Base-by-base conservation (phyloP, 306 rosid genomes). In the Castanospermum australe region DNA sequence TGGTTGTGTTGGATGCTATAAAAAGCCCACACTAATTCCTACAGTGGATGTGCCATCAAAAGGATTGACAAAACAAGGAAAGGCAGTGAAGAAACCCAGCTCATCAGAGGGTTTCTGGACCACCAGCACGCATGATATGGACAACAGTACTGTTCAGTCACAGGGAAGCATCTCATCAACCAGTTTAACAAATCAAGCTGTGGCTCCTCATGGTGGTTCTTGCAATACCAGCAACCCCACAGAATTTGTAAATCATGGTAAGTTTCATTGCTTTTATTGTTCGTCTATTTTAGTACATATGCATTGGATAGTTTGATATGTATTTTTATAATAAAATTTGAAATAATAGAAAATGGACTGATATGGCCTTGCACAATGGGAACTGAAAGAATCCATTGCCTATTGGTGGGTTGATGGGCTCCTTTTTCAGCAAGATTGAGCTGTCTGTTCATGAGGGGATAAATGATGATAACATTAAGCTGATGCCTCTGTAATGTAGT, bases 71-170 rank as follows among this genome's bases (percentile, higher is more conserved):
- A 64, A 52, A 67, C 89, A 63, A 76, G 78, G 77, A 54, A 82
- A 5, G 39, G 14, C 82, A 6, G 81, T 30, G 65, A 89, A 59
- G 79, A 93, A 88, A 78, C 91, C 86, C 24, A 83, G 88, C 81
- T 80, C 89, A 54, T 92, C 96, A 7, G 96, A 90, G 84, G 94
- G 85, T 79, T 91, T 91, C 79, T 91, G 98, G 99, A 92, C 99
- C 82, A 90, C 92, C 55, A 95, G 98, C 84, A 88, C 96, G 54
- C 84, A 85, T 83, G 97, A 94, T 87, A 89, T 92, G 92, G 98
- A 95, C 82, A 93, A 90, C 81, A 91, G 99, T 81, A 96, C 96
- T 1, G 90, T 87, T 67, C 98, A 86, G 84, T 95, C 98, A 6
- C 98, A 87, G 78, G 93, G 98, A 68, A 95, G 99, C 79, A 90